These are phyloP conservation scores for Sapria himalayana DNA, from an alignment of 345 rosid genomes.

Conservation along the genomic window DNA sequence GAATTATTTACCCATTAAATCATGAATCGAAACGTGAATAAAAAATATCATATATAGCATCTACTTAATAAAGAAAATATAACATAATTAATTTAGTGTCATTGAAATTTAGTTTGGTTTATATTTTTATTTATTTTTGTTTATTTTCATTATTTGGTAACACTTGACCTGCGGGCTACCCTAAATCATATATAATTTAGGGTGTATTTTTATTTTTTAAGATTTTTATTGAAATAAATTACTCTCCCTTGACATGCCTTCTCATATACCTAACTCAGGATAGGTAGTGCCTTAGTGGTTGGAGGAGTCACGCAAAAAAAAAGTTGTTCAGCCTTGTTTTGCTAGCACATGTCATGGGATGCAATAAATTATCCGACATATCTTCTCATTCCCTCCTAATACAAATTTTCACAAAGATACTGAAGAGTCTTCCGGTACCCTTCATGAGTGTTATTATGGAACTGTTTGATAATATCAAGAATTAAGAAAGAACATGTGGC, in stretches of 20 bases:
- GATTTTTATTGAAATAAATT: too few relatives aligned
- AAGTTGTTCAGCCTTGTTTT: neutral
- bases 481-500: neutral
- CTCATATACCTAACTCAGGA: neutral
- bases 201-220: too few relatives aligned
- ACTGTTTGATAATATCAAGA: neutral
- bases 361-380: neutral
- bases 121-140: too few relatives aligned
- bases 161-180: too few relatives aligned
- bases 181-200: too few relatives aligned
- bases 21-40: too few relatives aligned
- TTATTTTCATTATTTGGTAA: too few relatives aligned
- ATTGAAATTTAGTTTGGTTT: too few relatives aligned
- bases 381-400: neutral
- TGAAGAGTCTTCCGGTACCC: neutral
- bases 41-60: too few relatives aligned
- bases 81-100: too few relatives aligned
- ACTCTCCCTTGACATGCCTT: slow-evolving; percentile 6
- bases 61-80: too few relatives aligned
- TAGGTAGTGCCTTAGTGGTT: neutral
- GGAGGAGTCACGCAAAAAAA: neutral
- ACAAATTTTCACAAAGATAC: neutral
- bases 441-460: neutral
- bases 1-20: too few relatives aligned
- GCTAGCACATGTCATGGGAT: neutral